Base-by-base conservation (phyloP, 1,284 basidiomycete genomes). In the Schizophyllum commune region DNA sequence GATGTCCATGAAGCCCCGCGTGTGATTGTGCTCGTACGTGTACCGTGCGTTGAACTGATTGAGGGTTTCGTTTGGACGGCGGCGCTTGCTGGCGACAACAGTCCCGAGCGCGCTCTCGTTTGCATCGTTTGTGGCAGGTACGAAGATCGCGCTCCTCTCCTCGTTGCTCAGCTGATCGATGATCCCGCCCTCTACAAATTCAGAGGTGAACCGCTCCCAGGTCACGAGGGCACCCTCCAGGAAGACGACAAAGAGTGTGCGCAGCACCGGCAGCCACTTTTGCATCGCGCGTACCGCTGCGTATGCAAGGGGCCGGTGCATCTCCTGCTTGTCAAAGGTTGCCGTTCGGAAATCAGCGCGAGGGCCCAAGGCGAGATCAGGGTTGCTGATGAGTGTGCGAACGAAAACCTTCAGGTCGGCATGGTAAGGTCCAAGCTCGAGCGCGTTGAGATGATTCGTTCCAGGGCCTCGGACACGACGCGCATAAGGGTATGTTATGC, bases 21-120 rank as follows among this genome's bases (percentile, higher is more conserved):
- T 72, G 20, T 69, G 57, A 56, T 72, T 73, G 1, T 58, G 54
- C 2, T 58, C 20, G 55, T 52, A 71, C 63, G 67, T 67, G 4
- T 63, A 59, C 7, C 52, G 34, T n/a, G 67, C 67, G 59, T 69
- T 68, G 52, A 66, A 68, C 5, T 65, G 62, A 9, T 33, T 58
- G 0, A 69, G 27, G 6, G 66, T 67, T 4, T 68, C 15, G 4
- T 27, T 33, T 1, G 70, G 68, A 52, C 65, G 56, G 5, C 58
- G 13, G 1, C 68, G 58, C 8, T 66, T 56, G 1, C 52, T 32
- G 1, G 64, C 59, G 0, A 69, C 58, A 39, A 65, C 69, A 9
- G 58, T 56, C 0, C 73, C 71, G 2, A 75, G 64, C 11, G 68
- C 65, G 5, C 73, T 72, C 62, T 74, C 72, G 60, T 74, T 73